Evolutionary conservation across 1,284 basidiomycete species (phyloP).

Genomic region (Kwoniella shivajii): DNA sequence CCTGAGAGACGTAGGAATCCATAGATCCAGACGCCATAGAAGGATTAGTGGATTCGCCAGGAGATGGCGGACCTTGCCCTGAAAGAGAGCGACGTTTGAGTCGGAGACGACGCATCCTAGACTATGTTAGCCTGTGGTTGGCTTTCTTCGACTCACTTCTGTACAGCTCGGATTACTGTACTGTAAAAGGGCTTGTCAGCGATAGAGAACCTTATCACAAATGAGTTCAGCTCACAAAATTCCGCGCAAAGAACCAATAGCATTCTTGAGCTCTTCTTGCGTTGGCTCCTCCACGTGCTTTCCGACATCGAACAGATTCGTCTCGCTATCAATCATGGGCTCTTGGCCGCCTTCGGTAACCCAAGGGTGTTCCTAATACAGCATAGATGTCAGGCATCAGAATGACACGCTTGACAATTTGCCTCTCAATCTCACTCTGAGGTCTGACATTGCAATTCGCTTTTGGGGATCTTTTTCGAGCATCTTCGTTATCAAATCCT

Average conservation of each 20-base stretch:
- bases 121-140: not conserved
- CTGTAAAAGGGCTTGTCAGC: constrained; percentile 27
- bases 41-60: constrained; percentile 17
- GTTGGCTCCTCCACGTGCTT: constrained; percentile 55
- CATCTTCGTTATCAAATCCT: constrained; percentile 50
- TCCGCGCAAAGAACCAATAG: constrained; percentile 46
- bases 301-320: constrained; percentile 53
- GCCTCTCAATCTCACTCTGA: constrained; percentile 43
- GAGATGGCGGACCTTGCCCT: constrained; percentile 13
- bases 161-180: constrained; percentile 52
- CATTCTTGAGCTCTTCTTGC: constrained; percentile 51
- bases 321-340: constrained; percentile 52
- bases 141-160: constrained; percentile 39
- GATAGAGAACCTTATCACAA: too few species aligned
- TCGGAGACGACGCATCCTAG: constrained; percentile 32
- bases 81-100: constrained; percentile 27
- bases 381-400: not conserved
- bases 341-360: constrained; percentile 47
- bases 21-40: constrained; percentile 39
- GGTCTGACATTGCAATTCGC: constrained; percentile 48
- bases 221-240: constrained; percentile 48
- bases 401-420: not conserved
- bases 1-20: constrained; percentile 46
- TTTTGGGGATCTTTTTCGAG: constrained; percentile 51
- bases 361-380: constrained; percentile 54